Evolutionary conservation across 164 flowering plant species (phyloP).

Genomic region (Akebia trifoliata): DNA sequence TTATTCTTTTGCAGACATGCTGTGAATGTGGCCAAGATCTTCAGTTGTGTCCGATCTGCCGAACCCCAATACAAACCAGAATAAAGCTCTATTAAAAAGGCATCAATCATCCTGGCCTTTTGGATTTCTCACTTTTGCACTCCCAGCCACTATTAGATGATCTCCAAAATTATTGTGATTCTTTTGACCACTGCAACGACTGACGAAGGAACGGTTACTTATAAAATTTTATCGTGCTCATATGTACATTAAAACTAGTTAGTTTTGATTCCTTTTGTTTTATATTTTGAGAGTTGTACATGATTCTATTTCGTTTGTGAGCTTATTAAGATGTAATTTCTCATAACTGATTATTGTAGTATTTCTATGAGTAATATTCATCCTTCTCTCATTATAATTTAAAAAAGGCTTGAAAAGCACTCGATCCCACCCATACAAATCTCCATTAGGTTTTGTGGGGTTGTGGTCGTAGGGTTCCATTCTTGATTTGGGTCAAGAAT

Average conservation of each 20-base stretch:
- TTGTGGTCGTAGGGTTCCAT: no score
- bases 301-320: no score
- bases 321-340: no score
- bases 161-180: background rate
- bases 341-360: no score
- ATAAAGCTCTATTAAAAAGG: slow-evolving; percentile 42
- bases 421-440: no score
- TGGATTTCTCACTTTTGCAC: background rate
- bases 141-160: background rate
- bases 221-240: no score
- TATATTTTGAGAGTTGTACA: background rate
- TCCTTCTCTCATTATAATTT: no score
- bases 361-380: no score
- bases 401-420: no score
- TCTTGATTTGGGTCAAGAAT: no score
- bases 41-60: slow-evolving; percentile 45
- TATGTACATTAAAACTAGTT: background rate
- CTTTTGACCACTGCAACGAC: background rate
- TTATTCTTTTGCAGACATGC: slow-evolving; percentile 45
- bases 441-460: no score
- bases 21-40: slow-evolving; percentile 47
- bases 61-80: slow-evolving; percentile 40
- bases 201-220: background rate
- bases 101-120: background rate
- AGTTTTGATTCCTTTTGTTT: background rate